These are phyloP conservation scores for Cantharellus anzutake DNA, from an alignment of 768 basidiomycete species.

Conservation along the genomic window DNA sequence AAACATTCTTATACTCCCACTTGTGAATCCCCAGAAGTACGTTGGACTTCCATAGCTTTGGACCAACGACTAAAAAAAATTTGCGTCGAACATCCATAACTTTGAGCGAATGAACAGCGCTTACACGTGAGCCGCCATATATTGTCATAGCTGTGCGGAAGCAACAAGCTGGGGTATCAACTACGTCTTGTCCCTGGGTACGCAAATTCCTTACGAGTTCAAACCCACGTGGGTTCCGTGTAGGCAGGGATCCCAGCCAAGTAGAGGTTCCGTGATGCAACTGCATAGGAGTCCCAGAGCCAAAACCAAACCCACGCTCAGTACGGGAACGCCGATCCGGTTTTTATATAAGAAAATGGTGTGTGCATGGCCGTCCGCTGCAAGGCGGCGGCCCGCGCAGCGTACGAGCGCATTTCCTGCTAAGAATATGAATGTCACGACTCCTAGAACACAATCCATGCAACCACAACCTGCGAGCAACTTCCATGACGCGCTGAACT, in stretches of 20 bases:
- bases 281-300: neutral
- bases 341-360: conserved; percentile 20
- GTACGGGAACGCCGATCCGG: neutral
- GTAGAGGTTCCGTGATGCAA: neutral
- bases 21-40: neutral
- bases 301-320: neutral
- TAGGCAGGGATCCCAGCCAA: neutral
- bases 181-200: neutral
- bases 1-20: too few relatives aligned
- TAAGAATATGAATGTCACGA: conserved; percentile 17
- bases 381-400: conserved; percentile 33
- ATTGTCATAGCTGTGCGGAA: neutral
- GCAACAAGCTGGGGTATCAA: neutral
- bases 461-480: neutral
- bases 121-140: neutral
- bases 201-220: neutral
- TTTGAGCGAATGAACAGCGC: neutral
- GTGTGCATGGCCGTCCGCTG: conserved; percentile 42
- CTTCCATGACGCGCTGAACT: neutral
- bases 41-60: neutral
- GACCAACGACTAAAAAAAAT: neutral
- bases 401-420: conserved; percentile 14
- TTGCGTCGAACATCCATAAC: neutral
- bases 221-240: neutral
- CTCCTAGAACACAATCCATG: conserved; percentile 9